phyloP scores from a whole-genome alignment of 1,284 basidiomycete genomes.

The Leccinum cinnamomeum region DNA sequence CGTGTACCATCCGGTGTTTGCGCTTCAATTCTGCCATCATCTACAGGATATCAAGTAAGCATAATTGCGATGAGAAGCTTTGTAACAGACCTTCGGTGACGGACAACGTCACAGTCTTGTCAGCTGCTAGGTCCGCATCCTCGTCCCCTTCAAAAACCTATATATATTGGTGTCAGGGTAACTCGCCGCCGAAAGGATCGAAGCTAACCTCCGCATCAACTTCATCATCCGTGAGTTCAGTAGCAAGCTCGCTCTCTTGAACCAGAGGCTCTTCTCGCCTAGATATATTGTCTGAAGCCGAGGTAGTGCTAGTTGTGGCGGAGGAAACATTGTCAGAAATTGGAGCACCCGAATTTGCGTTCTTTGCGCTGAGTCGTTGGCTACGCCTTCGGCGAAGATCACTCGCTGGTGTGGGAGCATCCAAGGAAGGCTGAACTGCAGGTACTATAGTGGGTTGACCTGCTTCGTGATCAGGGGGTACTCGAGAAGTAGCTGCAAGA shows the following conservation, averaged over 20 bases:
- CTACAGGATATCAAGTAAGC: constrained; percentile 39
- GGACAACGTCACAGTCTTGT: constrained; percentile 85
- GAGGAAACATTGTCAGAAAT: constrained; percentile 28
- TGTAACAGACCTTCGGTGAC: constrained; percentile 68
- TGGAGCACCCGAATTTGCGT: constrained; percentile 33
- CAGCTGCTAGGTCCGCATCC: constrained; percentile 69
- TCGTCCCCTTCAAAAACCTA: constrained; percentile 70
- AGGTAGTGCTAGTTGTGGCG: constrained; percentile 15
- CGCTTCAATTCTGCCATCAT: constrained; percentile 89
- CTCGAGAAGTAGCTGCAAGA: constrained; percentile 36
- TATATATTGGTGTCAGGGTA: constrained; percentile 6
- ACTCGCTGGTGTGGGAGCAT: constrained; percentile 34
- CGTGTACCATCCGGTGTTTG: constrained; percentile 96
- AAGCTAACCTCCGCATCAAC: constrained; percentile 64
- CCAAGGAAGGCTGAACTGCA: constrained; percentile 28
- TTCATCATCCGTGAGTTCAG: constrained; percentile 80
- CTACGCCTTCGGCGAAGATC: constrained; percentile 70
- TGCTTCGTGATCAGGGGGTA: constrained; percentile 25
- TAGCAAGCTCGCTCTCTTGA: constrained; percentile 61
- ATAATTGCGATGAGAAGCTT: not conserved
- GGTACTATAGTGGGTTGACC: constrained; percentile 28
- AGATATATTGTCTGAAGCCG: constrained; percentile 21
- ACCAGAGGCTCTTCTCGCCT: constrained; percentile 52
- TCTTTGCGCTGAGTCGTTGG: constrained; percentile 78
- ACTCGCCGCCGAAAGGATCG: not conserved